phyloP scores from a whole-genome alignment of 164 flowering plant genomes.

The Warburgia ugandensis region DNA sequence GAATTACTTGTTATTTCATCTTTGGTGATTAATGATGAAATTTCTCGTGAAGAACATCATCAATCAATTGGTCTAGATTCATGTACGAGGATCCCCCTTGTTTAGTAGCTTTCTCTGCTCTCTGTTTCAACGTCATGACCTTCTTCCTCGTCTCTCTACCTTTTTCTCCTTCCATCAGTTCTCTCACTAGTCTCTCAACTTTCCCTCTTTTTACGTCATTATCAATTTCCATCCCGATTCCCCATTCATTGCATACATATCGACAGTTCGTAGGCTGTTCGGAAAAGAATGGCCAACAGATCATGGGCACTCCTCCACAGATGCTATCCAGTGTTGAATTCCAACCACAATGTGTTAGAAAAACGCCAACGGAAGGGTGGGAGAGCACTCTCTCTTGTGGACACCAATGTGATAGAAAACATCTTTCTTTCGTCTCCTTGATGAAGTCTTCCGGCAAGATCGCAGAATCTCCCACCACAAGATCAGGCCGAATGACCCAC shows the following conservation, averaged over 20 bases:
- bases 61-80: slow-evolving; percentile 1
- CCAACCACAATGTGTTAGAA: slow-evolving; percentile 12
- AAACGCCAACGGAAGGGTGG: slow-evolving; percentile 6
- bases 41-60: too few species aligned
- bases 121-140: slow-evolving; percentile 6
- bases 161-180: slow-evolving; percentile 7
- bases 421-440: slow-evolving; percentile 15
- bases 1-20: too few species aligned
- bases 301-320: slow-evolving; percentile 6
- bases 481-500: slow-evolving; percentile 23
- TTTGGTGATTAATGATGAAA: too few species aligned
- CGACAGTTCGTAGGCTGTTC: slow-evolving; percentile 10
- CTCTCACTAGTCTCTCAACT: slow-evolving; percentile 5
- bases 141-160: slow-evolving; percentile 9
- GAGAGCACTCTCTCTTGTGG: slow-evolving; percentile 12
- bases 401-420: slow-evolving; percentile 16
- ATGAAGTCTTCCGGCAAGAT: slow-evolving; percentile 18
- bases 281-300: slow-evolving; percentile 10
- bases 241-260: slow-evolving; percentile 7
- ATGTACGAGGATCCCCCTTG: slow-evolving; percentile 4
- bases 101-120: background rate
- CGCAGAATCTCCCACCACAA: slow-evolving; percentile 17
- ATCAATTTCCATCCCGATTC: slow-evolving; percentile 11
- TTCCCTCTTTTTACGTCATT: slow-evolving; percentile 5
- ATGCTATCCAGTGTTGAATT: slow-evolving; percentile 9